Conservation (phyloP, 2,329 filamentous ascomycete species). For the Cercospora citrullina region DNA sequence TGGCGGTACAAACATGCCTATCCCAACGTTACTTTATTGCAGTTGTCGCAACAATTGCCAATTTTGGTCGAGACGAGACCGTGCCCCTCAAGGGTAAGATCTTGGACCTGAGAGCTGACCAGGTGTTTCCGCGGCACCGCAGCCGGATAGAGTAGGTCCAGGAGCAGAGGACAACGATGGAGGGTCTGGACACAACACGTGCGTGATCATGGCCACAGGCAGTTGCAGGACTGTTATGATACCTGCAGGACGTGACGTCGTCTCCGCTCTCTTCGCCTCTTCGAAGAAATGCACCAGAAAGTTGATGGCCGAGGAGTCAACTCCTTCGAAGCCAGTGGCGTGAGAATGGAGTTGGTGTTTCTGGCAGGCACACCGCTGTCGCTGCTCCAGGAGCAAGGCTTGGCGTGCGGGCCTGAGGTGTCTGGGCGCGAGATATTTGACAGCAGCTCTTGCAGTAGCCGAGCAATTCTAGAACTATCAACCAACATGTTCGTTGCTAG, state of each 20-base stretch:
- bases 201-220: background rate
- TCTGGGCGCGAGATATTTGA: background rate
- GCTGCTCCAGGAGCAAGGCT: background rate
- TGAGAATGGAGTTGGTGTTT: background rate
- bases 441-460: background rate
- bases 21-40: slow-evolving; percentile 1
- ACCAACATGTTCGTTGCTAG: background rate
- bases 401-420: background rate
- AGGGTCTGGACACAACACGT: background rate
- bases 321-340: background rate
- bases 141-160: background rate
- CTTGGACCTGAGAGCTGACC: background rate
- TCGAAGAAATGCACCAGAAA: background rate
- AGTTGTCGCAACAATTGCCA: background rate
- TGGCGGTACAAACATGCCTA: background rate
- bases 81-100: background rate
- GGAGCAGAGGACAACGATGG: background rate
- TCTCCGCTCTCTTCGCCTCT: too few relatives aligned
- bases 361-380: background rate
- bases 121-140: background rate
- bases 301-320: background rate
- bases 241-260: background rate
- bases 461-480: background rate
- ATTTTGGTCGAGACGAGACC: background rate
- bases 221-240: background rate